Evolutionary conservation across 2,329 filamentous ascomycete genomes (phyloP).

Genomic region (Nigrospora osmanthi): DNA sequence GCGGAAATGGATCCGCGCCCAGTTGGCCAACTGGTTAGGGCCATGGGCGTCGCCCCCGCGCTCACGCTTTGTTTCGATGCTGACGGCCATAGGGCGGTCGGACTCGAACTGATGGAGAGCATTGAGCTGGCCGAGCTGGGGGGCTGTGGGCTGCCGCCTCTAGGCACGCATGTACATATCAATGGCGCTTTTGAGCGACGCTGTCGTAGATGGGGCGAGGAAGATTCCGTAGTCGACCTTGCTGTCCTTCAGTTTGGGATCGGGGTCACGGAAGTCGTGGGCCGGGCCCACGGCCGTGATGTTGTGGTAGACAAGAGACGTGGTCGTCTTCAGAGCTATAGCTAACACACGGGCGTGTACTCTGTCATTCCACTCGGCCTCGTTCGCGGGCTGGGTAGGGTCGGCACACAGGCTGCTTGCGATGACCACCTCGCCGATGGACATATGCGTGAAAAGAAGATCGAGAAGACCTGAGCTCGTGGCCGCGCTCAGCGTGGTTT

Average conservation of each 20-base stretch:
- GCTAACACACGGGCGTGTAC: not conserved
- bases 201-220: not conserved
- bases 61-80: constrained; percentile 2
- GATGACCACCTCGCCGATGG: too few relatives aligned
- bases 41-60: constrained; percentile 1
- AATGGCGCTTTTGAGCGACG: not conserved
- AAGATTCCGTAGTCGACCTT: constrained; percentile 3
- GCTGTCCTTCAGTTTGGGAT: not conserved
- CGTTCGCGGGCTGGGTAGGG: not conserved
- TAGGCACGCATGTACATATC: not conserved
- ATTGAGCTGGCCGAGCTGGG: not conserved
- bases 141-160: not conserved
- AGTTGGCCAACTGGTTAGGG: constrained; percentile 4
- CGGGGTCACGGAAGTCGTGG: not conserved
- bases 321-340: not conserved
- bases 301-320: constrained; percentile 1
- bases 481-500: too few relatives aligned
- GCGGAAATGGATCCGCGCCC: constrained; percentile 1
- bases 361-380: constrained; percentile 3
- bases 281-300: not conserved
- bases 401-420: not conserved
- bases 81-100: constrained; percentile 2
- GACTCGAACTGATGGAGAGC: constrained; percentile 1
- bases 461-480: too few relatives aligned
- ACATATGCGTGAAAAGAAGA: too few relatives aligned